These are phyloP conservation scores for Penicillium sp. DNA, from an alignment of 2,329 filamentous ascomycete species.

Conservation along the genomic window DNA sequence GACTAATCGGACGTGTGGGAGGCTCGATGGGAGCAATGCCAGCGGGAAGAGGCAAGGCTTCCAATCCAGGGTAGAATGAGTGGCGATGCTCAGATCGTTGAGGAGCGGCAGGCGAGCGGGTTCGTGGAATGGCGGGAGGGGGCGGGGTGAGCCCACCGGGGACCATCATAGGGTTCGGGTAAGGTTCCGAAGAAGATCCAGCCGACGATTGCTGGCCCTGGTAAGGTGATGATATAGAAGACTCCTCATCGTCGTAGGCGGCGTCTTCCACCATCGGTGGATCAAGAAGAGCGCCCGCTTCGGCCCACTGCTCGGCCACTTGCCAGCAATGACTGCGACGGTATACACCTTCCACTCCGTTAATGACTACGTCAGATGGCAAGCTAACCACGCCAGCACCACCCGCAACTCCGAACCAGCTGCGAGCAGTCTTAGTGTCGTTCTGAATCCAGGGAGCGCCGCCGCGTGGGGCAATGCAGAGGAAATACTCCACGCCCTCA, in stretches of 20 bases:
- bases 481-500: slow-evolving; percentile 52
- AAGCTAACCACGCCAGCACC: slow-evolving; percentile 61
- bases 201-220: slow-evolving; percentile 40
- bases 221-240: slow-evolving; percentile 41
- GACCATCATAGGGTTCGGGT: slow-evolving; percentile 34
- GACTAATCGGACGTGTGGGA: slow-evolving; percentile 40
- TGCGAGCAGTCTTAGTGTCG: slow-evolving; percentile 45
- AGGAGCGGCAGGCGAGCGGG: slow-evolving; percentile 33
- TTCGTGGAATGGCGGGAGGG: slow-evolving; percentile 37
- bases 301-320: slow-evolving; percentile 62
- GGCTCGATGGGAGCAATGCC: slow-evolving; percentile 45
- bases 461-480: slow-evolving; percentile 51
- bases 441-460: slow-evolving; percentile 51
- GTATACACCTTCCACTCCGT: slow-evolving; percentile 68
- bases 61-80: slow-evolving; percentile 47
- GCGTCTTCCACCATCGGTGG: slow-evolving; percentile 37
- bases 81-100: slow-evolving; percentile 41
- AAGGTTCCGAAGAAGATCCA: slow-evolving; percentile 38
- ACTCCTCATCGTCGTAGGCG: slow-evolving; percentile 38
- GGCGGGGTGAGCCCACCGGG: slow-evolving; percentile 36
- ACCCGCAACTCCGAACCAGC: slow-evolving; percentile 60
- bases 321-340: slow-evolving; percentile 69
- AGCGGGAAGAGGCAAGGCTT: slow-evolving; percentile 46
- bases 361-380: slow-evolving; percentile 63
- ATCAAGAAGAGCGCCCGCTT: slow-evolving; percentile 39